Evolutionary conservation across 345 rosid genomes (phyloP), one percentile per base, ranked within the genome.

Genomic region (Bretschneidera sinensis): DNA sequence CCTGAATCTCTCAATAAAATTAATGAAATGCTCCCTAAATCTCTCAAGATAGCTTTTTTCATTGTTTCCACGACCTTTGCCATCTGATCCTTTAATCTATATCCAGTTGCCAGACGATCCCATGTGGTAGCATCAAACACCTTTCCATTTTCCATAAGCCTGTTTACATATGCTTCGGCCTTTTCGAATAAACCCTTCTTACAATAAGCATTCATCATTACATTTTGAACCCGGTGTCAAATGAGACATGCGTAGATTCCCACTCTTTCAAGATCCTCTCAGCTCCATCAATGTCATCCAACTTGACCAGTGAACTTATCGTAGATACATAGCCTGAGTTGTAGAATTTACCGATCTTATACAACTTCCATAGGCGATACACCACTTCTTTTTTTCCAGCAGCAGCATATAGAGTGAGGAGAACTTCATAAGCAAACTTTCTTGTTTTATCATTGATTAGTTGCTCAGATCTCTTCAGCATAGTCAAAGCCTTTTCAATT

Each of bases 221-320:
- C 11, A 55, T 66, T 75, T 6, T 82, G 79, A 54, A 81, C 55
- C 21, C 81, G 66, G 31, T 33, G 22, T 81, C 85, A 17, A 63
- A 68, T 6, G 22, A 1, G 18, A 6, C 5, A 23, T 50, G 35
- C 9, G 43, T 25, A 20, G 68, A 69, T 60, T 67, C 57, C 89
- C 89, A 84, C 55, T 83, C 84, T 56, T 63, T 59, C 24, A 66
- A 72, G 45, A 81, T 72, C 60, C 47, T 74, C 65, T 76, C 79
- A 6, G 83, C 82, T 59, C 76, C 69, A 43, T 39, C 71, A 24
- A 81, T 17, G 33, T 81, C 82, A 54, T 74, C 81, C 51, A 84
- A 55, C 60, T 70, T 81, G 59, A 68, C 23, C 53, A 77, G 66
- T 17, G 80, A 66, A 24, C 63, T 65, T 47, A 83, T 62, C 62